Conservation (phyloP, 140 eudicot genomes). For the Cichorium intybus region DNA sequence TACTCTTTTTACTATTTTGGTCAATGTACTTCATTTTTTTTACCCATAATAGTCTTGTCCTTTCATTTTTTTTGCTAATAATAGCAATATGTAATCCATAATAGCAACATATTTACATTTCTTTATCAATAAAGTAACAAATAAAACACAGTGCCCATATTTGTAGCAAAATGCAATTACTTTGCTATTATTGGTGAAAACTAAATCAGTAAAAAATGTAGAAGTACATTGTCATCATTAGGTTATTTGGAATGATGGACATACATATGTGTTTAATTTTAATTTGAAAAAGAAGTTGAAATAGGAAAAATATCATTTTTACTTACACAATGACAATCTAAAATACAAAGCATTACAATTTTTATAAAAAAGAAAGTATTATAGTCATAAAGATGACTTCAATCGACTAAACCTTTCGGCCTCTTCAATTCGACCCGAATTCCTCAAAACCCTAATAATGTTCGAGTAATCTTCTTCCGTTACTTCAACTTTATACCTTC, state of each 20-base stretch:
- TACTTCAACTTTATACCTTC: conserved; percentile 42
- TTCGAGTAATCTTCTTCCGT: conserved; percentile 50
- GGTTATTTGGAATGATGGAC: no score
- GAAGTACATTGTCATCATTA: no score
- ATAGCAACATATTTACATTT: not conserved
- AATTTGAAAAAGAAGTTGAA: no score
- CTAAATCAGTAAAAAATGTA: no score
- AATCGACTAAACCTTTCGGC: conserved; percentile 54
- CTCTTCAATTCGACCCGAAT: conserved; percentile 51
- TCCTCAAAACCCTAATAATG: conserved; percentile 44
- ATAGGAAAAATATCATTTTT: no score
- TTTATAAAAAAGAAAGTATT: no score
- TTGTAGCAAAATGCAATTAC: not conserved
- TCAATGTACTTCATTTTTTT: no score
- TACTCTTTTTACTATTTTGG: no score
- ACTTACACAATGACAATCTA: no score
- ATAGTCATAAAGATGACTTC: conserved; percentile 26
- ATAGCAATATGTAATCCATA: no score
- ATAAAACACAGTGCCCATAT: not conserved
- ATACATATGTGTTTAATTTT: no score
- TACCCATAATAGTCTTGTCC: not conserved
- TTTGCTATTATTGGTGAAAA: not conserved
- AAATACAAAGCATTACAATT: no score
- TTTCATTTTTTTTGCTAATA: not conserved
- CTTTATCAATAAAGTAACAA: not conserved